Evolutionary conservation across 1,139 yeast species (phyloP).

Genomic region (Wickerhamomyces sp.): DNA sequence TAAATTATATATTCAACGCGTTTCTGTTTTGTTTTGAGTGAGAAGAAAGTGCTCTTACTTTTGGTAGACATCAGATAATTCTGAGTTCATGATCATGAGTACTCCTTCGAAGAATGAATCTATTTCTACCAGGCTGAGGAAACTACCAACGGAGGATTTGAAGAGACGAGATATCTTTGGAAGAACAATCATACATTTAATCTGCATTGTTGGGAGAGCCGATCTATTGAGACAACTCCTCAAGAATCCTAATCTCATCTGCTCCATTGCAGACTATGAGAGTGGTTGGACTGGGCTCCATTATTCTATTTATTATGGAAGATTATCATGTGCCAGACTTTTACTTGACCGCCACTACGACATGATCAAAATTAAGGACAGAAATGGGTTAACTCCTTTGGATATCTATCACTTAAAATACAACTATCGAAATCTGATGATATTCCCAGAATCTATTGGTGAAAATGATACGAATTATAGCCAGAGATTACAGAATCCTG

Average conservation of each 20-base stretch:
- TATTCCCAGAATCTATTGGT: constrained; percentile 22
- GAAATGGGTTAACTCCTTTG: constrained; percentile 61
- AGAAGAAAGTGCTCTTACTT: too few species aligned
- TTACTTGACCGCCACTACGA: constrained; percentile 34
- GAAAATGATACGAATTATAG: constrained; percentile 16
- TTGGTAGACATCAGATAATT: too few species aligned
- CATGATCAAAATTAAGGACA: constrained; percentile 48
- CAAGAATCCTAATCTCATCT: constrained; percentile 41
- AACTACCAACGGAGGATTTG: constrained; percentile 39
- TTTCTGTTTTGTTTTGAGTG: too few species aligned
- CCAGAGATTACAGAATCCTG: constrained; percentile 13
- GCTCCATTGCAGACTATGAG: constrained; percentile 57
- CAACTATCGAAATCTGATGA: constrained; percentile 18
- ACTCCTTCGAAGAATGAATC: neutral
- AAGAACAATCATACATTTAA: constrained; percentile 57
- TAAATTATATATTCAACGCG: neutral
- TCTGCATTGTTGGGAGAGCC: constrained; percentile 47
- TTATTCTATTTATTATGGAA: constrained; percentile 55
- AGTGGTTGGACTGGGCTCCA: constrained; percentile 85
- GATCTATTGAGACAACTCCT: constrained; percentile 44
- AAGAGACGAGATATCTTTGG: constrained; percentile 67
- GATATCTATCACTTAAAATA: constrained; percentile 36
- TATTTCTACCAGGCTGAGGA: constrained; percentile 15
- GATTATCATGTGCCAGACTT: constrained; percentile 50
- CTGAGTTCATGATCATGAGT: neutral